These are phyloP conservation scores for Bisporella sp. DNA, from an alignment of 2,329 filamentous ascomycete genomes.

Conservation along the genomic window DNA sequence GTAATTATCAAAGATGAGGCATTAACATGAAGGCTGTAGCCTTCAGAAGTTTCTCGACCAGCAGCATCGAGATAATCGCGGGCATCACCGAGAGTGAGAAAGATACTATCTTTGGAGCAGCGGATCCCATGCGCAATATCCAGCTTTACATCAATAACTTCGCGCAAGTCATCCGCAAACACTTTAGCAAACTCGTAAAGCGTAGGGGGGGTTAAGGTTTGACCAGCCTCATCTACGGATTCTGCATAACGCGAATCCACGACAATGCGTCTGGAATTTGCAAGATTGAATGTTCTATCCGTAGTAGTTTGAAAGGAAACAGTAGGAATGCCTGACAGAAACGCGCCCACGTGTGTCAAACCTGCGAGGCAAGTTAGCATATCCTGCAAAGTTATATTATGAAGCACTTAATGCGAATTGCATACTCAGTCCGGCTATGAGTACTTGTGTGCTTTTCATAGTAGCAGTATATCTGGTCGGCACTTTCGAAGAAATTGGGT, in stretches of 20 bases:
- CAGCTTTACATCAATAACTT: conserved; percentile 27
- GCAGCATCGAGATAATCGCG: conserved; percentile 36
- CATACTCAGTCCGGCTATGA: too few species aligned
- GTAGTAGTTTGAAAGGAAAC: conserved; percentile 25
- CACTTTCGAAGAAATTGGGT: too few species aligned
- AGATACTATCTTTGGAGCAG: conserved; percentile 23
- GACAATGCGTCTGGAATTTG: conserved; percentile 29
- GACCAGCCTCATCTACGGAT: conserved; percentile 35
- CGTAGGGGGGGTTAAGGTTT: conserved; percentile 45
- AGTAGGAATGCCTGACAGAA: conserved; percentile 22
- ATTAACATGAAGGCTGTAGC: conserved; percentile 38
- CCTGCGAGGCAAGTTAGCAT: too few species aligned
- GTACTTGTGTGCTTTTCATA: too few species aligned
- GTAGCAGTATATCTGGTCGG: too few species aligned
- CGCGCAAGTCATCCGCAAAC: conserved; percentile 34
- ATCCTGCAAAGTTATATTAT: too few species aligned
- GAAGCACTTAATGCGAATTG: too few species aligned
- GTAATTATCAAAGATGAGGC: conserved; percentile 36
- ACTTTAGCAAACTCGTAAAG: conserved; percentile 39
- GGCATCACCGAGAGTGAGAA: conserved; percentile 38
- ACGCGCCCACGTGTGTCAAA: background rate
- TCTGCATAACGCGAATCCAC: conserved; percentile 37
- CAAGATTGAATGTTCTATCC: conserved; percentile 23
- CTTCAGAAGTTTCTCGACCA: conserved; percentile 40
- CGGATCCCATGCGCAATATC: conserved; percentile 13